Percentiles rank a stretch among this genome's conserved stretches.
phyloP scores from a whole-genome alignment of 495 filamentous ascomycete species.

The Lasiosphaeria miniovina region DNA sequence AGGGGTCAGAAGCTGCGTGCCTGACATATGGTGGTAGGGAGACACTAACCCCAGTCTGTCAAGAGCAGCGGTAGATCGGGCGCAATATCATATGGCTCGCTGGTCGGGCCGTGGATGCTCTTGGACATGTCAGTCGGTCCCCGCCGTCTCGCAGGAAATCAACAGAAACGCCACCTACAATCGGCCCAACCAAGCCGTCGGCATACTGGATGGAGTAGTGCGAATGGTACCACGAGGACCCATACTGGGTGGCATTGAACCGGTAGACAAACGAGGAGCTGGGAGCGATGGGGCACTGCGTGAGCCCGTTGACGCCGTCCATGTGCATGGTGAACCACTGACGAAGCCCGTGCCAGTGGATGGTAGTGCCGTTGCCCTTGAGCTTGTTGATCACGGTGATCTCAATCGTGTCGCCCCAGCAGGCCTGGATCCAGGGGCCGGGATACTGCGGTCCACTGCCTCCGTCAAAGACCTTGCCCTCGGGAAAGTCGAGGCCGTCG shows the following conservation, averaged over 20 bases:
- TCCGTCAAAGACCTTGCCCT: constrained; percentile 17
- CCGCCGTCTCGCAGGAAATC: not conserved
- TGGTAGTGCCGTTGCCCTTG: constrained; percentile 33
- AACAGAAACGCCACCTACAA: not conserved
- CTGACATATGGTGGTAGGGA: no score
- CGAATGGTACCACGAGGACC: constrained; percentile 53
- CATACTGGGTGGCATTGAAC: constrained; percentile 52
- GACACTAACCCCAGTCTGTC: constrained; percentile 24
- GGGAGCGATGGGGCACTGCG: constrained; percentile 49
- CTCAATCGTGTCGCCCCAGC: constrained; percentile 57
- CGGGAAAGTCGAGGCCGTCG: constrained; percentile 11
- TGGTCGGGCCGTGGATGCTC: constrained; percentile 23
- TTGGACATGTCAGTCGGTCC: not conserved
- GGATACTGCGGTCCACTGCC: no score
- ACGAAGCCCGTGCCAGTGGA: constrained; percentile 35
- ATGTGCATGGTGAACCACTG: constrained; percentile 38
- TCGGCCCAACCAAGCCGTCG: constrained; percentile 41
- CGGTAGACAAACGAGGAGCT: constrained; percentile 46
- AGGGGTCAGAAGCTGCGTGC: not conserved
- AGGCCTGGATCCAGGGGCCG: constrained; percentile 55
- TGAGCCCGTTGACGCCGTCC: constrained; percentile 44
- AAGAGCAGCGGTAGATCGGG: constrained; percentile 22
- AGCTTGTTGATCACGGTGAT: constrained; percentile 44
- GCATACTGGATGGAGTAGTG: constrained; percentile 53
- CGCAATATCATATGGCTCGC: constrained; percentile 39